phyloP scores from a whole-genome alignment of 1,284 basidiomycete genomes.

The Ceratobasidium sp. region DNA sequence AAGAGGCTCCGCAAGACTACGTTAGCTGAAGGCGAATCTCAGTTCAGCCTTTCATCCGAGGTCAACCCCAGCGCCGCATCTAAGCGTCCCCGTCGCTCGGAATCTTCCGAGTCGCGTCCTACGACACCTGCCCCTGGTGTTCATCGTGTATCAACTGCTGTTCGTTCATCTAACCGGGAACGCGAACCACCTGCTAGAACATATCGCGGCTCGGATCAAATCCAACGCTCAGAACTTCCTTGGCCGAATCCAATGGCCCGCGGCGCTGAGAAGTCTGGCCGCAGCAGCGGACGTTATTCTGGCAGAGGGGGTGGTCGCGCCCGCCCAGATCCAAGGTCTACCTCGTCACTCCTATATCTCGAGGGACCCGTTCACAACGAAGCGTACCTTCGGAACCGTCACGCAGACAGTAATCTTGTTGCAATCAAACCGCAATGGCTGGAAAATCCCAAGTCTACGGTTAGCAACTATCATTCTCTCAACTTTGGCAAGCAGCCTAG shows the following conservation, averaged over 20 bases:
- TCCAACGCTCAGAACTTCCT: constrained; percentile 48
- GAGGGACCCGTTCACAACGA: constrained; percentile 51
- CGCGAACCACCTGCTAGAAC: constrained; percentile 47
- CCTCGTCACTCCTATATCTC: constrained; percentile 10
- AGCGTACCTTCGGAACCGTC: constrained; percentile 49
- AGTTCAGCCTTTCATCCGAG: constrained; percentile 9
- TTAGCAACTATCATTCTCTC: constrained; percentile 30
- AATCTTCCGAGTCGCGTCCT: constrained; percentile 46
- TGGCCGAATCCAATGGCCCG: background rate
- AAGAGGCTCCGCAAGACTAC: constrained; percentile 19
- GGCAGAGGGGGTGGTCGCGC: constrained; percentile 9
- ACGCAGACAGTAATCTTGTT: constrained; percentile 46
- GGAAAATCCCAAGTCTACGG: constrained; percentile 37
- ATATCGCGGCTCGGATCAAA: constrained; percentile 25
- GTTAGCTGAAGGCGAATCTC: constrained; percentile 11
- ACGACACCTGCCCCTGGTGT: constrained; percentile 46
- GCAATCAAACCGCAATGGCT: constrained; percentile 25
- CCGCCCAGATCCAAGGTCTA: constrained; percentile 20
- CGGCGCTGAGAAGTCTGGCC: constrained; percentile 6
- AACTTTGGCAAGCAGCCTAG: constrained; percentile 26
- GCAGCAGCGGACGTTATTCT: constrained; percentile 14
- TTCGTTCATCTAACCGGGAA: background rate
- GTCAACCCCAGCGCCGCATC: constrained; percentile 1
- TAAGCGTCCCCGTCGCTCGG: constrained; percentile 30
- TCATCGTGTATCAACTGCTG: background rate